Evolutionary conservation across 2,329 filamentous ascomycete species (phyloP), one percentile per base, ranked within the genome.

Genomic region (Diaporthe eres): DNA sequence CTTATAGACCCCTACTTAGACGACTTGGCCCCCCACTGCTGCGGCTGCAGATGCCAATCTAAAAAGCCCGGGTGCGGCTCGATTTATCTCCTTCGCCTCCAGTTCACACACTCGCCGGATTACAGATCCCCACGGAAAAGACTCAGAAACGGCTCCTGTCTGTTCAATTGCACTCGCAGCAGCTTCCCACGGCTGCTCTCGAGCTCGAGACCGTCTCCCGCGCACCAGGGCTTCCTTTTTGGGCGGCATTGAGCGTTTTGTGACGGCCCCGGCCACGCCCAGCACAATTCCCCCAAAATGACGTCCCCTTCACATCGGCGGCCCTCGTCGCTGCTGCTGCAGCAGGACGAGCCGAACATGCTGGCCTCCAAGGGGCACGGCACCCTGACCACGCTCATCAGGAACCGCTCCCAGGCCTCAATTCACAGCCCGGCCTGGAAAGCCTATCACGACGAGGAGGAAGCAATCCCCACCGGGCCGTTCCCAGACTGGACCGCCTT

Each of bases 321-420:
- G 51, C 79, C 78, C 51, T 76, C 77, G 22, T 80, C 81, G 8
- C 81, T 82, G 68, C 80, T 85, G 55, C 75, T 83, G 58, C 78
- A 82, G 55, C 81, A 85, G 55, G 81, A 83, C 42, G 84, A 85
- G 80, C 85, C 95, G 51, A 87, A 88, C 49, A 91, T 92, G 8
- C 83, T 95, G 60, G 85, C 88, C 42, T 79, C 83, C 58, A 80
- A 80, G 76, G 79, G 82, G 76, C 81, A 81, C 55, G 80, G 82
- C 70, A 80, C 83, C 47, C 79, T 86, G 49, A 81, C 81, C 9
- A 80, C 80, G 22, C 81, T 86, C 73, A 84, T 86, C 77, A 79
- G 81, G 58, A 83, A 95, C 91, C 61, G 94, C 25, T 81, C 82
- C 28, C 78, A 78, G 15, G 76, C 78, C 12, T 77, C 79, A n/a